Conservation (phyloP, 495 filamentous ascomycete genomes). For the Penicillium flavigenum region DNA sequence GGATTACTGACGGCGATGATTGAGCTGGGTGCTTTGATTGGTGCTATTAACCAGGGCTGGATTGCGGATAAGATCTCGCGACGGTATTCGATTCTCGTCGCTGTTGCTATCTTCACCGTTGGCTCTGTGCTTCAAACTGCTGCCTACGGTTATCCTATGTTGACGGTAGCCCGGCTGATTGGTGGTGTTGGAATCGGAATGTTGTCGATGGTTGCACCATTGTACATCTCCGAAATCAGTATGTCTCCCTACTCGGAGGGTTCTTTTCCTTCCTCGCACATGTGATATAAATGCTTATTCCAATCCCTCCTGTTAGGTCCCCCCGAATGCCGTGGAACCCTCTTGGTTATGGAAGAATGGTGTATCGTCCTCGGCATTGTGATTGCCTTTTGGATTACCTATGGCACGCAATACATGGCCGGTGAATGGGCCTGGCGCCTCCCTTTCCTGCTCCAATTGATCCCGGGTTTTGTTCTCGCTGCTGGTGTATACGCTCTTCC, state of each 20-base stretch:
- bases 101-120: constrained; percentile 54
- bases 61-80: constrained; percentile 59
- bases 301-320: constrained; percentile 32
- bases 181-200: constrained; percentile 63
- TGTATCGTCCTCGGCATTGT: constrained; percentile 57
- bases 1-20: constrained; percentile 62
- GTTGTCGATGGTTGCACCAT: constrained; percentile 52
- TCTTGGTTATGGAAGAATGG: constrained; percentile 56
- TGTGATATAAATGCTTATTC: constrained; percentile 5
- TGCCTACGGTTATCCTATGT: constrained; percentile 55
- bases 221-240: constrained; percentile 59
- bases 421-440: constrained; percentile 53
- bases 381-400: constrained; percentile 58
- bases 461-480: constrained; percentile 47
- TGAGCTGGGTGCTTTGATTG: constrained; percentile 55
- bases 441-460: constrained; percentile 51
- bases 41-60: constrained; percentile 58
- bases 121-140: constrained; percentile 57
- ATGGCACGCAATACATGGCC: constrained; percentile 52
- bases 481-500: constrained; percentile 48
- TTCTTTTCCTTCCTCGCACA: not conserved
- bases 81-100: constrained; percentile 56
- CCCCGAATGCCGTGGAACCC: constrained; percentile 52
- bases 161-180: constrained; percentile 58
- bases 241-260: constrained; percentile 10